Conservation (phyloP, 139 green algal genomes). For the Chlamydomonas sp. region DNA sequence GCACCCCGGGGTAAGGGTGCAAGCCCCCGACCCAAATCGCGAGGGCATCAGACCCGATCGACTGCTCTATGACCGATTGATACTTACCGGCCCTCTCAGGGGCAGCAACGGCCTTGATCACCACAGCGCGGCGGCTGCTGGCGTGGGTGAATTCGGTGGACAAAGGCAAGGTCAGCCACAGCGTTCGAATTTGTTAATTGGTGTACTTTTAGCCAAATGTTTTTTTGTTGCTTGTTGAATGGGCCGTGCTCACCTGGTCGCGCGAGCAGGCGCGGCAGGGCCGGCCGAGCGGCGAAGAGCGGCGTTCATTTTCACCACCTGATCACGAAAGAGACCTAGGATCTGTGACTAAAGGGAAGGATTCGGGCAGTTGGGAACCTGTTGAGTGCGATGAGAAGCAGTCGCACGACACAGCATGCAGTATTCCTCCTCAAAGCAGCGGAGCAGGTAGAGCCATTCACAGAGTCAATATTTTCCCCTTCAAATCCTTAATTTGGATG, state of each 20-base stretch:
- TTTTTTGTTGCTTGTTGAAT: neutral
- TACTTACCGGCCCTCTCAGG: constrained; percentile 17
- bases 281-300: neutral
- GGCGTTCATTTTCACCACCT: neutral
- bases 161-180: too few relatives aligned
- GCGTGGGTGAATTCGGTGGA: too few relatives aligned
- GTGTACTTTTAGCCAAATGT: neutral
- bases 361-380: too few relatives aligned
- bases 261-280: neutral
- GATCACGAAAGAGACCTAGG: too few relatives aligned
- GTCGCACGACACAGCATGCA: too few relatives aligned
- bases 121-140: constrained; percentile 11
- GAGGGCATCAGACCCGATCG: neutral
- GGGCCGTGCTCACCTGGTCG: neutral
- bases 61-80: neutral
- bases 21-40: neutral
- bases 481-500: too few relatives aligned
- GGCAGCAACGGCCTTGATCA: constrained; percentile 5
- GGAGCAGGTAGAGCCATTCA: too few relatives aligned
- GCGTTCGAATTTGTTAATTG: neutral
- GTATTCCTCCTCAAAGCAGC: too few relatives aligned
- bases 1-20: neutral
- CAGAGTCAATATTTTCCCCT: too few relatives aligned
- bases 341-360: too few relatives aligned
- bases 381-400: too few relatives aligned